Conservation (phyloP, 2,329 filamentous ascomycete genomes). For the Penicillium sp. region DNA sequence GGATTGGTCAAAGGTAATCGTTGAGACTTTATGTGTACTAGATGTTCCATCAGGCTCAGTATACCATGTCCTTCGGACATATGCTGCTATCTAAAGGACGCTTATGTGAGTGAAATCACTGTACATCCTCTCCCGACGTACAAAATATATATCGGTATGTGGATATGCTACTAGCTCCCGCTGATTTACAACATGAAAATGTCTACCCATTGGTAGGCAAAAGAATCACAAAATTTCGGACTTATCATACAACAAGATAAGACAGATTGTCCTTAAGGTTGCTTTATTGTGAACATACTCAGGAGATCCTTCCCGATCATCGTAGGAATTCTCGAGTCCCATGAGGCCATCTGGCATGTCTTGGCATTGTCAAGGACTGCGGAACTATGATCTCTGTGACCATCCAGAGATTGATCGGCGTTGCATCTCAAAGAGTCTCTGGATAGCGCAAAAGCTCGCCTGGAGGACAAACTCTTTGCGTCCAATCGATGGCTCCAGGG, state of each 20-base stretch:
- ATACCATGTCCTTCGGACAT: background rate
- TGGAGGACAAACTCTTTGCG: background rate
- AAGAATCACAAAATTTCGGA: background rate
- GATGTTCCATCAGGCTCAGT: background rate
- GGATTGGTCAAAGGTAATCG: background rate
- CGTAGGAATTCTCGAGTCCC: slow-evolving; percentile 19
- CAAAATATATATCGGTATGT: background rate
- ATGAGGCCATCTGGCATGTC: slow-evolving; percentile 43
- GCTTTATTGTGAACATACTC: slow-evolving; percentile 11
- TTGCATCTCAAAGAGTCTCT: background rate
- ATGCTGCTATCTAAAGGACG: background rate
- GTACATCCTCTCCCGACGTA: background rate
- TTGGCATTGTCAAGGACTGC: slow-evolving; percentile 30
- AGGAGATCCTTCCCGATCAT: slow-evolving; percentile 21
- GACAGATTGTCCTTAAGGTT: no score
- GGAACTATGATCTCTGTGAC: background rate
- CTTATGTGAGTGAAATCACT: background rate
- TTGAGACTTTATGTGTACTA: background rate
- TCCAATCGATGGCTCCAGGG: background rate
- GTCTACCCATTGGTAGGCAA: slow-evolving; percentile 13
- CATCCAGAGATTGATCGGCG: background rate
- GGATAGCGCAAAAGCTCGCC: background rate
- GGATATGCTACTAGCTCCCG: slow-evolving; percentile 20
- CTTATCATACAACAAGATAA: background rate
- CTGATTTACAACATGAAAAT: slow-evolving; percentile 15